Base-by-base conservation (phyloP, 2,329 filamentous ascomycete genomes). In the Cladosporium sphaerospermum region DNA sequence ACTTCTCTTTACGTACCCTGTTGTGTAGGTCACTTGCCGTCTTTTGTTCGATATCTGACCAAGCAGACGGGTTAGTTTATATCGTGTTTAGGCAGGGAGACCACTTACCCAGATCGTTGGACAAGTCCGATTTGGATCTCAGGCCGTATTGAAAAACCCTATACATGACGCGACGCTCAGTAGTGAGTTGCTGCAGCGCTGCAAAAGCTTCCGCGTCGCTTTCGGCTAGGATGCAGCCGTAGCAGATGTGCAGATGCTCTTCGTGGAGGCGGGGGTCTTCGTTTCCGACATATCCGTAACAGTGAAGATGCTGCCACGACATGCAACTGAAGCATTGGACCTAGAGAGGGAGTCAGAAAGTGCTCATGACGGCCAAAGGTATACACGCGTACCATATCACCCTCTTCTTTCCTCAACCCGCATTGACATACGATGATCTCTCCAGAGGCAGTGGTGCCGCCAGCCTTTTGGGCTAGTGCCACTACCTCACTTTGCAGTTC, bases 291-390 rank as follows among this genome's bases (percentile, higher is more conserved):
- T 72, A 77, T 4, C 75, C 75, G 54, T 76, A 76, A 60, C 75
- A 78, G 37, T 68, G 59, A 23, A 70, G 51, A 62, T 78, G 75
- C 56, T 78, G 75, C 60, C 68, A 72, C 9, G 65, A 72, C 36
- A 66, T 58, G 57, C 75, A 78, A 55, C 70, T 75, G 10, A 59
- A 54, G 56, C 75, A 78, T 52, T 68, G 50, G n/a, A 75, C 60
- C 74, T 76, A 39, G 16, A 44, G 7, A 34, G 34, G 5, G 10
- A 34, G 37, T 52, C 23, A 54, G 52, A 10, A 53, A 53, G 16
- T 54, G 45, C 54, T 5, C 28, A 19, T 13, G 10, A 18, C 2
- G 13, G 37, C n/a, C 9, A 34, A 40, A 37, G 19, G 9, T 16
- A 37, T 28, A 28, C 23, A 28, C 19, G 37, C 68, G 58, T 60